A percentile compares a stretch with the other conserved stretches of the same genome.
phyloP scores from a whole-genome alignment of 139 green algal genomes.

The Chlamydomonas sp. region DNA sequence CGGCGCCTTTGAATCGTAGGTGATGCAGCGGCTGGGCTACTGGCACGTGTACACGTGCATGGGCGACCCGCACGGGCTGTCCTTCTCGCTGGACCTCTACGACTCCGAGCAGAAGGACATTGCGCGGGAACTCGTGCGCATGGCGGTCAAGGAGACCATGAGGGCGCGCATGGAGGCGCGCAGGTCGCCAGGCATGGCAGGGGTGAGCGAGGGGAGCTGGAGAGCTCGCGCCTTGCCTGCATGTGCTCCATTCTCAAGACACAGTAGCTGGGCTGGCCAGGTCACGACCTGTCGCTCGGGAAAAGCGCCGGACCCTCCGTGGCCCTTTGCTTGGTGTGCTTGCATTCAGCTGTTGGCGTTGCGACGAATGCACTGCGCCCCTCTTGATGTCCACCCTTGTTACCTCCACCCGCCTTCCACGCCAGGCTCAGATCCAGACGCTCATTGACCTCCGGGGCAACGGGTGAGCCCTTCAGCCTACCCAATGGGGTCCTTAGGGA shows the following conservation, averaged over 20 bases:
- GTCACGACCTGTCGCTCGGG: no score
- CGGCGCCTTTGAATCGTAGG: background rate
- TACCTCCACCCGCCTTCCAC: background rate
- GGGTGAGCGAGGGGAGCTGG: background rate
- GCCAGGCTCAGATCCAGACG: constrained; percentile 3
- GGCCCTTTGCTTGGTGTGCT: no score
- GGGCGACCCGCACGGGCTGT: constrained; percentile 41
- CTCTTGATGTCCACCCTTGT: background rate
- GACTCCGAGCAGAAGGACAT: constrained; percentile 58
- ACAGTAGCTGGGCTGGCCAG: no score
- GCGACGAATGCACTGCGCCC: background rate
- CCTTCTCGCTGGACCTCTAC: constrained; percentile 44
- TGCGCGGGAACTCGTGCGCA: constrained; percentile 43
- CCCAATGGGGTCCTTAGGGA: no score
- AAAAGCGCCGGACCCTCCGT: no score
- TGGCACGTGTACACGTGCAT: constrained; percentile 49
- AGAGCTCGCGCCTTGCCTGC: no score
- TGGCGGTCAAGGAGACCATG: constrained; percentile 41
- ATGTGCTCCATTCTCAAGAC: no score
- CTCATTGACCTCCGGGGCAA: constrained; percentile 46
- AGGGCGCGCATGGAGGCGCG: constrained; percentile 28
- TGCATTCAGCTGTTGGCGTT: no score
- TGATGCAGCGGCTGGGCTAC: constrained; percentile 47
- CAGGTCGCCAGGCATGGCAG: background rate
- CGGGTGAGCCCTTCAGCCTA: background rate